phyloP scores from a whole-genome alignment of 768 basidiomycete species.

The Crepidotus variabilis region DNA sequence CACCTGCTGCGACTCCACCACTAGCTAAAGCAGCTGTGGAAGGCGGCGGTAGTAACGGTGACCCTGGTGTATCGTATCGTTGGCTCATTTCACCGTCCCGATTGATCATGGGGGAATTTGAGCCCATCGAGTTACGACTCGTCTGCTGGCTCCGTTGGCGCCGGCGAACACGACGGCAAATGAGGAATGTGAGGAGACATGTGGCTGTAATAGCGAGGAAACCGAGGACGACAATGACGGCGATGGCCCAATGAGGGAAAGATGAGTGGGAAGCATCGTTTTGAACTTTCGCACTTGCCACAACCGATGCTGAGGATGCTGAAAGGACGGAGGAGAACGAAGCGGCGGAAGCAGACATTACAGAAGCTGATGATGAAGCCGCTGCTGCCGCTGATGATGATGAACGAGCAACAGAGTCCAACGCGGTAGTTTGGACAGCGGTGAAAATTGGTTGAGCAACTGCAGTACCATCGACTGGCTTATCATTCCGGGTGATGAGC shows the following conservation, averaged over 20 bases:
- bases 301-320: conserved; percentile 18
- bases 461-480: conserved; percentile 53
- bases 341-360: conserved; percentile 28
- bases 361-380: conserved; percentile 28
- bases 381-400: conserved; percentile 38
- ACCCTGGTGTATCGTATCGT: conserved; percentile 22
- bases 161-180: conserved; percentile 64
- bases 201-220: conserved; percentile 76
- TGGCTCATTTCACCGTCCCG: conserved; percentile 32
- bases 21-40: conserved; percentile 8
- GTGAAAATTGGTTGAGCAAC: conserved; percentile 69
- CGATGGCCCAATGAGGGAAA: conserved; percentile 91
- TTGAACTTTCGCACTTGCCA: conserved; percentile 45
- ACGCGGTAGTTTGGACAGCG: conserved; percentile 60
- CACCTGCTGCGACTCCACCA: conserved; percentile 9
- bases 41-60: conserved; percentile 26
- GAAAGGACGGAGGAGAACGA: conserved; percentile 46
- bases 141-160: conserved; percentile 42
- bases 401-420: conserved; percentile 60
- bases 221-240: conserved; percentile 83
- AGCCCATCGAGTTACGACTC: conserved; percentile 74
- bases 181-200: conserved; percentile 66
- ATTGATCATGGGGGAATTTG: conserved; percentile 79
- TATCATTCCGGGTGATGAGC: conserved; percentile 63
- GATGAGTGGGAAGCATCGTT: conserved; percentile 24